A percentile compares a stretch with the other conserved stretches of the same genome.
Evolutionary conservation across 2,329 filamentous ascomycete species (phyloP).

Genomic region (Pestalotiopsis fici): DNA sequence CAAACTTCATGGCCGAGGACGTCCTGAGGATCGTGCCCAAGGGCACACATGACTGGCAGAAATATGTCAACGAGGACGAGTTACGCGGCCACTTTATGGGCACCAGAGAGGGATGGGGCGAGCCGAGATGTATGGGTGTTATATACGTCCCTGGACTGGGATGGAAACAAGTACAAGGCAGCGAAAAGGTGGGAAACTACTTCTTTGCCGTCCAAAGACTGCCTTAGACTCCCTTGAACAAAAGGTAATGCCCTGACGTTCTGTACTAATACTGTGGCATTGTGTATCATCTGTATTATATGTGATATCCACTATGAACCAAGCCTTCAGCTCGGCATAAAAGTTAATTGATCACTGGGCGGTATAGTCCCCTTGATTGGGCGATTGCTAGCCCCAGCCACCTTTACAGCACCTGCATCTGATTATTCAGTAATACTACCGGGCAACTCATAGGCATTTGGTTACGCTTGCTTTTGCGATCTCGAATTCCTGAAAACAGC

Average conservation of each 20-base stretch:
- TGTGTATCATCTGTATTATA: neutral
- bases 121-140: slow-evolving; percentile 70
- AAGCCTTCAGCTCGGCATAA: neutral
- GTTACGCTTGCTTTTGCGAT: no score
- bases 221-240: neutral
- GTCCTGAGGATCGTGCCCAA: slow-evolving; percentile 82
- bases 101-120: slow-evolving; percentile 57
- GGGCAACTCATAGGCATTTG: no score
- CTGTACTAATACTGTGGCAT: neutral
- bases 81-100: slow-evolving; percentile 57
- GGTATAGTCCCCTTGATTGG: no score
- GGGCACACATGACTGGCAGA: slow-evolving; percentile 94
- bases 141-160: slow-evolving; percentile 88
- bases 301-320: neutral
- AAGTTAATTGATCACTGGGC: no score
- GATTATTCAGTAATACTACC: no score
- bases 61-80: slow-evolving; percentile 91
- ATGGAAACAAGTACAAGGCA: slow-evolving; percentile 80
- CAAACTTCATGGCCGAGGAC: slow-evolving; percentile 90
- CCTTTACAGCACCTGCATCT: no score
- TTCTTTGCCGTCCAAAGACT: slow-evolving; percentile 73
- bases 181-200: slow-evolving; percentile 91
- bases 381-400: no score
- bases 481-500: no score
- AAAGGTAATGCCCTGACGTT: neutral